Evolutionary conservation across 495 filamentous ascomycete genomes (phyloP), one percentile per base, ranked within the genome.

Genomic region (Ramalina intermedia): DNA sequence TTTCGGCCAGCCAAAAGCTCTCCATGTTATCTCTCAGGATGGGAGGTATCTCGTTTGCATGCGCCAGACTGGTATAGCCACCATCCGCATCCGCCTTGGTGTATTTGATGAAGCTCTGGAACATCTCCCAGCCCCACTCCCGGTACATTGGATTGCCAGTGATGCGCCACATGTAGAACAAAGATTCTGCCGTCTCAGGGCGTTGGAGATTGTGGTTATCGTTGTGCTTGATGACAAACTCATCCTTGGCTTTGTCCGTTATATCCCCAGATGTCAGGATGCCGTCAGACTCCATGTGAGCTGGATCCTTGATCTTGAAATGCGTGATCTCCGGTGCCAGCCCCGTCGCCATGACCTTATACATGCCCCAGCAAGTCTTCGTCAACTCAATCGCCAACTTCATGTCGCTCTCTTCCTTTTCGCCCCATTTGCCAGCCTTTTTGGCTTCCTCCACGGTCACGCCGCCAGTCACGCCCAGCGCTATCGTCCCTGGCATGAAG

Each of bases 141-240:
- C 91, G 78, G 63, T 99, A 99, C 53, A 77, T 85, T 23, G 75
- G 70, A 50, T 99, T 89, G 26, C 85, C 88, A 16, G 91, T 99
- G 61, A 99, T 90, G 46, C 91, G 81, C 82, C 90, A 99, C 88
- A 99, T 93, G 66, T 96, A 91, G 63, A 96, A 87, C 43, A 99
- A 69, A 47, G 83, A 89, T 64, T 96, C 91, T 39, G 96, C 79
- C 0, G 91, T 95, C 64, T 96, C 93, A 5, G 91, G 91, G 23
- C 91, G 77, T 67, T 95, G 91, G n/a, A 96, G 70, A 60, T 99
- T 99, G 65, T 96, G 91, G 3, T 67, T 64, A 65, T 99, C 91
- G 20, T 74, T 63, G 1, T 66, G 57, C 56, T 90, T 82, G 56
- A 99, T 81, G 8, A 78, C 64, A 54, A 81, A 88, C 55, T 96